Conservation (phyloP, 2,329 filamentous ascomycete species). For the Metarhizium rileyi region DNA sequence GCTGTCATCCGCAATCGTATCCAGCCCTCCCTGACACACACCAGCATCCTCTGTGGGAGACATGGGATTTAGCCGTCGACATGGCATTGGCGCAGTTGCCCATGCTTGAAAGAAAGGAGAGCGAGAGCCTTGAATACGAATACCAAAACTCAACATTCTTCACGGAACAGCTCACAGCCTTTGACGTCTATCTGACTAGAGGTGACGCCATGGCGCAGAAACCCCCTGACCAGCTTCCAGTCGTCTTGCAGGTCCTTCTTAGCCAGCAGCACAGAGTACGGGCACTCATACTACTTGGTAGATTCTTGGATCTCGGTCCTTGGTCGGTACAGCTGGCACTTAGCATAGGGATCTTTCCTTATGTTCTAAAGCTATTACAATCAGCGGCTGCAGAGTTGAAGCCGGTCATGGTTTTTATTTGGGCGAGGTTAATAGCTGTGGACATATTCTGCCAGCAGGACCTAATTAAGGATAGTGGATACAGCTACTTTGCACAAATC, state of each 20-base stretch:
- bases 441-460: slow-evolving; percentile 91
- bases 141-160: slow-evolving; percentile 96
- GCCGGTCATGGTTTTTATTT: slow-evolving; percentile 99
- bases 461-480: slow-evolving; percentile 91
- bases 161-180: slow-evolving; percentile 91
- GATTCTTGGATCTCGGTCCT: slow-evolving; percentile 88
- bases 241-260: slow-evolving; percentile 88
- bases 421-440: slow-evolving; percentile 90
- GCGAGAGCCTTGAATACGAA: slow-evolving; percentile 66
- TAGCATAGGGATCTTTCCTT: slow-evolving; percentile 97
- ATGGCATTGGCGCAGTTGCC: slow-evolving; percentile 87
- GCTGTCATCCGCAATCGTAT: slow-evolving; percentile 88
- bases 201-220: slow-evolving; percentile 74
- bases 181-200: slow-evolving; percentile 85
- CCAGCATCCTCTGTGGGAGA: slow-evolving; percentile 90
- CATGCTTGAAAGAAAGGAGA: slow-evolving; percentile 70
- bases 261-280: slow-evolving; percentile 91
- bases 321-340: slow-evolving; percentile 98
- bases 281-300: slow-evolving; percentile 81
- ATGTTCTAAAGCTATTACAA: slow-evolving; percentile 93
- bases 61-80: slow-evolving; percentile 95
- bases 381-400: slow-evolving; percentile 92
- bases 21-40: slow-evolving; percentile 91
- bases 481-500: slow-evolving; percentile 92
- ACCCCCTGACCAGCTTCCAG: slow-evolving; percentile 87